Base-by-base conservation (phyloP, 495 filamentous ascomycete genomes). In the Cladorrhinum samala region DNA sequence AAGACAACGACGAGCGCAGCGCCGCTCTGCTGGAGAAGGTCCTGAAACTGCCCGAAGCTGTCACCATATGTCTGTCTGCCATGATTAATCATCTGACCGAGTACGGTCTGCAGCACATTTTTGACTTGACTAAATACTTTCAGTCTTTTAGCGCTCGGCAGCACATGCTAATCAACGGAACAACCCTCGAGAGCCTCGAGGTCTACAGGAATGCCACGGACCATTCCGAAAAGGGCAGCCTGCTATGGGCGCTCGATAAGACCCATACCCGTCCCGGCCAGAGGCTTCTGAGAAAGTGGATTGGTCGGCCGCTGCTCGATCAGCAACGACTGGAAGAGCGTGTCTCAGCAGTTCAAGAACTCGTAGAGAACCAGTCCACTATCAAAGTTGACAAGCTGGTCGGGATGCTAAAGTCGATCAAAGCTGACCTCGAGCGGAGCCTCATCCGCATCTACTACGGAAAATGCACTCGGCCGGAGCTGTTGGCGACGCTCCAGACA, bases 201-300 rank as follows among this genome's bases (percentile, higher is more conserved):
- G 88, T 99, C 1, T 99, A 96, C 66, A 84, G 91, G 23, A 99
- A 99, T 55, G 83, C 90, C 56, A 97, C 93, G 0, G 92, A 99
- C 62, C 78, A 91, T 50, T 79, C 80, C 0, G 80, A 84, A 41
- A 94, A 88, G 59, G 93, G 94, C 0, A 96, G 91, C 66, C 76
- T 99, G 14, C 88, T 97, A 66, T 99, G 93, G 93, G 89, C 91
- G 0, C 71, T 99, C 21, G 89, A 99, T 67, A 88, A 93, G 50
- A 99, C 93, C 1, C 78, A 83, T 43, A 99, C 93, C 0, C 83
- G 88, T 3, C 95, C 96, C 60, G 93, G 93, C 2, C 87, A 89
- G 57, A 77, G 93, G 24, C 73, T 96, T 39, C 76, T 99, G 42
- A 81, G 93, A 23, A 95, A 91, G 62, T 99, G 93, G 93, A 90